Conservation (phyloP, 2,329 filamentous ascomycete genomes). For the Juglanconis sp. region DNA sequence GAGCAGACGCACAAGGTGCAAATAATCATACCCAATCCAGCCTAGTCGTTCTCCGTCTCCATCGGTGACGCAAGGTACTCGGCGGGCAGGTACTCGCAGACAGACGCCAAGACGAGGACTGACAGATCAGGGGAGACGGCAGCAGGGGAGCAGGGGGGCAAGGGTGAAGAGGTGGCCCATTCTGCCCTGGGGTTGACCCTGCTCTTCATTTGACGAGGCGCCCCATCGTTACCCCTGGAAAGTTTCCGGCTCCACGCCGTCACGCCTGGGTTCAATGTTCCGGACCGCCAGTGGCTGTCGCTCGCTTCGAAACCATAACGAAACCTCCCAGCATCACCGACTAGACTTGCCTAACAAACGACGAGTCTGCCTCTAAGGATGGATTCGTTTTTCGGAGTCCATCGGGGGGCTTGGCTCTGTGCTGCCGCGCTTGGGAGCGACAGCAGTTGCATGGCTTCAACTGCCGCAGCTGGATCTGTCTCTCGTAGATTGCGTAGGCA, state of each 20-base stretch:
- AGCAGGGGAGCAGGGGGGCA: no score
- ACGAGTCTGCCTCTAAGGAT: not conserved
- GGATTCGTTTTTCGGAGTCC: not conserved
- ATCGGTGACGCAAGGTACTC: no score
- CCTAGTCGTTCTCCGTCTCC: no score
- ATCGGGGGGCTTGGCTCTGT: no score
- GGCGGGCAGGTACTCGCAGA: not conserved
- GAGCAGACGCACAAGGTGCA: no score
- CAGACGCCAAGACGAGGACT: not conserved
- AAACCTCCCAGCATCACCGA: constrained; percentile 9
- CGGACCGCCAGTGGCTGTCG: constrained; percentile 7
- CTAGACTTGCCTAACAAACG: not conserved
- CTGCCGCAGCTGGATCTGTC: no score
- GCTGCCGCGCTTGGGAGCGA: no score
- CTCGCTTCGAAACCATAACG: constrained; percentile 17
- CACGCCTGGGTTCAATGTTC: not conserved
- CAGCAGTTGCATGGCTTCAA: no score
- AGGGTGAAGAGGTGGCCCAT: not conserved
- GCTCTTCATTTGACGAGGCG: no score
- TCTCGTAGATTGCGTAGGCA: no score
- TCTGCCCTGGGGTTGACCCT: no score
- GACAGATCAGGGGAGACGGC: constrained; percentile 6
- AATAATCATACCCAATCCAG: no score
- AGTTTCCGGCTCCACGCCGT: constrained; percentile 8
- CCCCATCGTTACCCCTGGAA: not conserved